These are phyloP conservation scores for Hypoxylon sp. DNA, from an alignment of 2,329 filamentous ascomycete species.

Conservation along the genomic window DNA sequence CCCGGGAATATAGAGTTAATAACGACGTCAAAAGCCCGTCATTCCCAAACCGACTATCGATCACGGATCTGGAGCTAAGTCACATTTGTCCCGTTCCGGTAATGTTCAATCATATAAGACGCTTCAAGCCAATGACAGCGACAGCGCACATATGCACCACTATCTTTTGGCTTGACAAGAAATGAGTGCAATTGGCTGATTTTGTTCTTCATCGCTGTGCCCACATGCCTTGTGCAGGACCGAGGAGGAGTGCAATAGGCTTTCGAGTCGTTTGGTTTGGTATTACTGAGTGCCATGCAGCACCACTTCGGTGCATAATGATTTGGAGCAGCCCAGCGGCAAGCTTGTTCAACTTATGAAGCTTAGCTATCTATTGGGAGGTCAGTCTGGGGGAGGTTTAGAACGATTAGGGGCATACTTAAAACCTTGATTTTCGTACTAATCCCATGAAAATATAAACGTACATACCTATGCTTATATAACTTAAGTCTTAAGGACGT, in stretches of 20 bases:
- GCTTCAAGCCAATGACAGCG: background rate
- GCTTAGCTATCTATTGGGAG: background rate
- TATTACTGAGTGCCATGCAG: constrained; percentile 18
- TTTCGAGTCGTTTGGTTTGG: background rate
- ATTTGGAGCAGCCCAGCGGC: background rate
- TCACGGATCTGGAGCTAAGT: background rate
- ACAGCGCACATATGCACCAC: background rate
- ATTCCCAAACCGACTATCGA: background rate
- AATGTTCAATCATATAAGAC: background rate
- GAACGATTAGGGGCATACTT: background rate
- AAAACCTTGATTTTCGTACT: background rate
- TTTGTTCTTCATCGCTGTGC: constrained; percentile 3
- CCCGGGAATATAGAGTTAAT: background rate
- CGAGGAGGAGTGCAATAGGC: background rate
- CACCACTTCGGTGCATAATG: background rate
- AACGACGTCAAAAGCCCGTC: constrained; percentile 20
- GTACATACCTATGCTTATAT: no score
- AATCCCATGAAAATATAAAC: no score
- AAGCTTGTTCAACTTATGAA: background rate
- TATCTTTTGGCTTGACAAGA: constrained; percentile 1
- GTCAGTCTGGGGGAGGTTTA: background rate
- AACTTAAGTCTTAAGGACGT: no score
- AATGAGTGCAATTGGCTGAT: background rate
- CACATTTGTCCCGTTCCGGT: background rate
- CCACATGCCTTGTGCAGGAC: background rate